Evolutionary conservation across 2,329 filamentous ascomycete genomes (phyloP).

Genomic region (Clonostachys sp.): DNA sequence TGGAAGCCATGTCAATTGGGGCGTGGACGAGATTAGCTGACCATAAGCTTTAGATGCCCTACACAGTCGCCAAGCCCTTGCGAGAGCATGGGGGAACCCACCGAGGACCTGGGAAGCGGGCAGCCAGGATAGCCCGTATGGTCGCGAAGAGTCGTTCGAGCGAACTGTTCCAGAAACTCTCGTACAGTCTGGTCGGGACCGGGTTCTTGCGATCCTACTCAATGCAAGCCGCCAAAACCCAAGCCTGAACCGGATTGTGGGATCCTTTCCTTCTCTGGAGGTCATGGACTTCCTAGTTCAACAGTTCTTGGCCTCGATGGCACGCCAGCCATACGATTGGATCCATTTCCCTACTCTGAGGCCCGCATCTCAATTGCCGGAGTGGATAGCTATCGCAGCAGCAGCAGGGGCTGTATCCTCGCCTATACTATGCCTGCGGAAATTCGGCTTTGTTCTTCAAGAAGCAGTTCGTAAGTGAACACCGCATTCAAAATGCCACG

Average conservation of each 20-base stretch:
- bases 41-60: no score
- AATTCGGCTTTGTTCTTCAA: conserved; percentile 53
- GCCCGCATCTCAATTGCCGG: conserved; percentile 48
- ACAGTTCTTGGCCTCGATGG: conserved; percentile 52
- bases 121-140: conserved; percentile 23
- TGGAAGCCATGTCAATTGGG: no score
- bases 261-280: conserved; percentile 58
- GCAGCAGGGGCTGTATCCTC: conserved; percentile 57
- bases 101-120: conserved; percentile 1
- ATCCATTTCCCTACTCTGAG: conserved; percentile 58
- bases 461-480: conserved; percentile 39
- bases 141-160: conserved; percentile 27
- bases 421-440: conserved; percentile 51
- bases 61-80: no score
- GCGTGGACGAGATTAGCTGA: no score
- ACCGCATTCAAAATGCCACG: no score
- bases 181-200: conserved; percentile 48
- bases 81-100: no score
- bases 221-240: conserved; percentile 47
- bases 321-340: conserved; percentile 52
- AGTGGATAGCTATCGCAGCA: conserved; percentile 55
- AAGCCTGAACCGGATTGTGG: conserved; percentile 46
- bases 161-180: conserved; percentile 37
- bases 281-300: conserved; percentile 58
- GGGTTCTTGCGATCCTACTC: conserved; percentile 59